Base-by-base conservation (phyloP, 2,329 filamentous ascomycete genomes). In the Sclerotinia glacialis region DNA sequence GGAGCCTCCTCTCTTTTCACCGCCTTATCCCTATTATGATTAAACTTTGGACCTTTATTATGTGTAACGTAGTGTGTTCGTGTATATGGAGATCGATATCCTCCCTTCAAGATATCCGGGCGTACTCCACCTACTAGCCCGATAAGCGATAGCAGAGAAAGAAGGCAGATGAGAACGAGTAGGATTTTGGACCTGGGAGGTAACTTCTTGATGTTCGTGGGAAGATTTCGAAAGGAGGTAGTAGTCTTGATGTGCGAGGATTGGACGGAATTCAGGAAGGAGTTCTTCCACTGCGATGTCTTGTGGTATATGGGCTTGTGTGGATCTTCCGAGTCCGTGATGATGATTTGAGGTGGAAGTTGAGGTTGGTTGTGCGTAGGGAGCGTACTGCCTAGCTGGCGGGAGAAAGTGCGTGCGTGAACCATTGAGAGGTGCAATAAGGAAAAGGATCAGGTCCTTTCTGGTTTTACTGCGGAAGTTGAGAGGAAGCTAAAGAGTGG, bases 331-430 rank as follows among this genome's bases (percentile, higher is more conserved):
- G 56, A 60, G 44, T 60, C 42, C 26, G 40, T 31, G 40, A 59
- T 31, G 56, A 60, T 34, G 14, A 47, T 60, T 37, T 60, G 56
- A 37, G 56, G 56, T 18, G 44, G 56, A 16, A 47, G 11, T n/a
- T 60, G 56, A 37, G 56, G 56, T 49, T 60, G 56, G 14, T 60
- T 60, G 56, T 60, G 56, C 28, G 28, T 60, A 49, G 56, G 56
- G 44, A 60, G 56, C 7, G 56, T 37, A 37, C 12, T 49, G 56
- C 56, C 42, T 6, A 60, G 28, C 56, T 60, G 56, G 56, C 56
- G 56, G 28, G 56, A 60, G 23, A 60, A 47, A 11, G 56, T 60
- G 28, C 56, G 56, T 49, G 56, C 56, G 42, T 47, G 56, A 47
- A 49, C 42, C 56, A 60, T 60, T 47, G 42, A 21, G n/a, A 60